Percentiles rank a stretch among this genome's conserved stretches.
Evolutionary conservation across 2,329 filamentous ascomycete species (phyloP).

Genomic region (Coniochaeta prunicola): DNA sequence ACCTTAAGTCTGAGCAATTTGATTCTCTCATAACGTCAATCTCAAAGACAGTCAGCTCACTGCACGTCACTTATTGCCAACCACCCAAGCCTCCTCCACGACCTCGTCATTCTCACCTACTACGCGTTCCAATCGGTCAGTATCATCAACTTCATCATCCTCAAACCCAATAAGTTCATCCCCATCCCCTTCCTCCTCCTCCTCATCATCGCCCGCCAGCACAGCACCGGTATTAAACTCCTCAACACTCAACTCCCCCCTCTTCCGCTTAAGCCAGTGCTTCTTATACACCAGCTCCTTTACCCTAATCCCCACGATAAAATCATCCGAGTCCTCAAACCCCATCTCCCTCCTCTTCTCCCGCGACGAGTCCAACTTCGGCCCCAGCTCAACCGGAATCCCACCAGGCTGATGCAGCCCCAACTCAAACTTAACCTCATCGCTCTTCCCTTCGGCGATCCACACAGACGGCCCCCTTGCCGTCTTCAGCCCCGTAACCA

Average conservation of each 20-base stretch:
- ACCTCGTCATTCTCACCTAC: neutral
- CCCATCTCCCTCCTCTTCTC: neutral
- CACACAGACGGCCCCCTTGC: neutral
- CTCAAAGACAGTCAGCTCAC: neutral
- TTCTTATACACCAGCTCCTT: neutral
- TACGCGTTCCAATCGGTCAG: neutral
- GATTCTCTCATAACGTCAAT: neutral
- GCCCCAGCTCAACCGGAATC: neutral
- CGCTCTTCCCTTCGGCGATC: neutral
- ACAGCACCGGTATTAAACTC: neutral
- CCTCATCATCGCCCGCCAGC: neutral
- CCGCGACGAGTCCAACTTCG: neutral
- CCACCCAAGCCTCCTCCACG: neutral
- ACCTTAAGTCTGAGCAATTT: neutral
- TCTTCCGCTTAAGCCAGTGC: neutral
- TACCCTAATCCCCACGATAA: neutral
- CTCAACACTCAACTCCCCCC: neutral
- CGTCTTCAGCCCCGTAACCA: slow-evolving; percentile 3
- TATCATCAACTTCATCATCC: neutral
- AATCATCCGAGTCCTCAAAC: neutral
- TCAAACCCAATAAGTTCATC: neutral
- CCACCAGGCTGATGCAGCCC: neutral
- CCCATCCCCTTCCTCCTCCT: neutral
- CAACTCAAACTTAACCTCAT: neutral
- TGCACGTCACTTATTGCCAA: neutral